Conservation (phyloP, 73 alveolate species). For the Urostyla sp. region DNA sequence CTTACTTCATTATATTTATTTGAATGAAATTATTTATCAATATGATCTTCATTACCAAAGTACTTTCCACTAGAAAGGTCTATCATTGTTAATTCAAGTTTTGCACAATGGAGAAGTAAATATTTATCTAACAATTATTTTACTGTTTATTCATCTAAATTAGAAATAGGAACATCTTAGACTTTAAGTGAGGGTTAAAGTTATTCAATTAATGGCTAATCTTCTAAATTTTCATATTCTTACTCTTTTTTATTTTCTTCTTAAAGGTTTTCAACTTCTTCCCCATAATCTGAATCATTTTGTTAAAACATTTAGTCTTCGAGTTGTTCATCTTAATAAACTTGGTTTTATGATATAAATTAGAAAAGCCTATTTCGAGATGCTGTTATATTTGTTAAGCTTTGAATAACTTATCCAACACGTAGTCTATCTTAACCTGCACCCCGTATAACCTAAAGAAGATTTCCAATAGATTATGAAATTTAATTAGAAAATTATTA, state of each 20-base stretch:
- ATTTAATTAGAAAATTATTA: background rate
- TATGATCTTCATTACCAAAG: background rate
- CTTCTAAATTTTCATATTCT: background rate
- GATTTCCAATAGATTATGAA: background rate
- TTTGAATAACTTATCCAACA: background rate
- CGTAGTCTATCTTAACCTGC: background rate
- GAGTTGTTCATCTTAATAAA: constrained; percentile 17
- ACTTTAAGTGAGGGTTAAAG: background rate
- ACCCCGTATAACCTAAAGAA: background rate
- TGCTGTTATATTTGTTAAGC: background rate
- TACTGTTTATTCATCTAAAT: background rate
- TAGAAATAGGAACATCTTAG: constrained; percentile 9
- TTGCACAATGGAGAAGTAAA: constrained; percentile 41
- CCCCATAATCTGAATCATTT: background rate
- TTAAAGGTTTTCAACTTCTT: background rate
- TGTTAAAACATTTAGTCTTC: too few relatives aligned
- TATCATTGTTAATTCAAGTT: constrained; percentile 22
- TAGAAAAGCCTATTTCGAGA: background rate
- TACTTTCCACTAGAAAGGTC: constrained; percentile 32
- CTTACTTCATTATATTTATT: background rate
- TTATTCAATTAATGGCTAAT: background rate
- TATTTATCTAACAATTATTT: constrained; percentile 20
- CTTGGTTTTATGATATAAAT: background rate
- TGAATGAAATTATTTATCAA: background rate
- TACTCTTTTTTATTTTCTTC: constrained; percentile 9